Conservation (phyloP, 2,329 filamentous ascomycete genomes). For the Aspergillus luchuensis region DNA sequence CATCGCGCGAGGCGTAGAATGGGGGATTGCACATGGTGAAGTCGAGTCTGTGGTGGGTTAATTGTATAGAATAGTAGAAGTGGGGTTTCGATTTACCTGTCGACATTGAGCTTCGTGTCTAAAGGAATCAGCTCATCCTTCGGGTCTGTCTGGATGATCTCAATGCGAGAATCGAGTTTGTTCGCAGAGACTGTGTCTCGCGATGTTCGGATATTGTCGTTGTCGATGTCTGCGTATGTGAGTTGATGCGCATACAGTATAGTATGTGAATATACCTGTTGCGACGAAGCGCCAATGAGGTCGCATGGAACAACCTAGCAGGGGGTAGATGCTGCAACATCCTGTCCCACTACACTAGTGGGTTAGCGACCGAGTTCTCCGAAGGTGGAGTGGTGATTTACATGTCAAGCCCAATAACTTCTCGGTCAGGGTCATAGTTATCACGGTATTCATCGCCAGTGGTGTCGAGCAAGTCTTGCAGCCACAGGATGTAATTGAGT, state of each 20-base stretch:
- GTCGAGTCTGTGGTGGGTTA: slow-evolving; percentile 55
- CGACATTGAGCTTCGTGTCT: slow-evolving; percentile 43
- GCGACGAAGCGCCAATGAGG: slow-evolving; percentile 71
- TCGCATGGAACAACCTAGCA: slow-evolving; percentile 72
- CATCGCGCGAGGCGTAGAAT: slow-evolving; percentile 76
- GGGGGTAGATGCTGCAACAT: slow-evolving; percentile 86
- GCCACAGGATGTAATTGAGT: slow-evolving; percentile 88
- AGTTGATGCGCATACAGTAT: neutral
- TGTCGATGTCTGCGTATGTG: slow-evolving; percentile 67
- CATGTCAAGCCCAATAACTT: slow-evolving; percentile 75
- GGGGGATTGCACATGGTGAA: slow-evolving; percentile 95
- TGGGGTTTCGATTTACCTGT: slow-evolving; percentile 21
- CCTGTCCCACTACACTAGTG: slow-evolving; percentile 68
- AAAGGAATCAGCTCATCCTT: slow-evolving; percentile 65
- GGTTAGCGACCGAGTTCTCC: slow-evolving; percentile 17
- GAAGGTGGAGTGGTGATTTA: slow-evolving; percentile 28
- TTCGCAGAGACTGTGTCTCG: slow-evolving; percentile 69
- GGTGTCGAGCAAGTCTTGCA: slow-evolving; percentile 77
- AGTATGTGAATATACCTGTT: slow-evolving; percentile 51
- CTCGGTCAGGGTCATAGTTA: slow-evolving; percentile 57
- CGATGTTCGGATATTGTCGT: slow-evolving; percentile 67
- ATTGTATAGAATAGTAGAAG: neutral
- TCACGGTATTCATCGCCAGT: slow-evolving; percentile 53
- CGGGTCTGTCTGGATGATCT: slow-evolving; percentile 58
- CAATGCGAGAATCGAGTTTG: slow-evolving; percentile 63